Percentiles rank a stretch among this genome's conserved stretches.
Evolutionary conservation across 169 alveolate species (phyloP).

Genomic region (Eimeria tenella): DNA sequence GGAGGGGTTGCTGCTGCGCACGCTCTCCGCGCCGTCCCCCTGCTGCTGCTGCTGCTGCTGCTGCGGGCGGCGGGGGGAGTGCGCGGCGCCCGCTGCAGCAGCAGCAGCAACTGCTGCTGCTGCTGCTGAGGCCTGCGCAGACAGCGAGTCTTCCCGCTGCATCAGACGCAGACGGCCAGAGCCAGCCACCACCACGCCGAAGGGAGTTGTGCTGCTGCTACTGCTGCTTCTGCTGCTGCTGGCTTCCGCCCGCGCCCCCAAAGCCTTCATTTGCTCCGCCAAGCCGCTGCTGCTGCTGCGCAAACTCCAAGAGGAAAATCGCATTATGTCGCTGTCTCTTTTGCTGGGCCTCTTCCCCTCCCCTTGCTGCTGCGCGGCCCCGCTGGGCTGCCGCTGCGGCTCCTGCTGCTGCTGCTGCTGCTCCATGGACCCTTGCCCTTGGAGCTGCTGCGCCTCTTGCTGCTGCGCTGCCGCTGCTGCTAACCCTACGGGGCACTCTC

Average conservation of each 20-base stretch:
- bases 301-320: neutral
- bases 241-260: neutral
- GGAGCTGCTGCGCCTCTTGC: neutral
- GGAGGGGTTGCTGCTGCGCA: neutral
- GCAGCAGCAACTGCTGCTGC: constrained; percentile 17
- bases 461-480: neutral
- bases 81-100: neutral
- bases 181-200: neutral
- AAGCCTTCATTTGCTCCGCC: constrained; percentile 27
- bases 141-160: constrained; percentile 1
- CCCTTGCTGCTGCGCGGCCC: neutral
- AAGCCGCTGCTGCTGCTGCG: neutral
- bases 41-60: constrained; percentile 4
- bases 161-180: constrained; percentile 24
- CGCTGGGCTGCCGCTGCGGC: neutral
- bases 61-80: neutral
- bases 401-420: constrained; percentile 4
- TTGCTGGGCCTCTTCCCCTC: neutral
- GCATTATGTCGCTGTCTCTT: neutral
- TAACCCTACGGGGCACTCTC: neutral
- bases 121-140: constrained; percentile 9
- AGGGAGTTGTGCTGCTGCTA: neutral
- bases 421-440: neutral
- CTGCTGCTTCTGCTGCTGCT: constrained; percentile 39
- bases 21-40: neutral